These are phyloP conservation scores for Cyphellophora europaea DNA, from an alignment of 2,329 filamentous ascomycete species.

Conservation along the genomic window DNA sequence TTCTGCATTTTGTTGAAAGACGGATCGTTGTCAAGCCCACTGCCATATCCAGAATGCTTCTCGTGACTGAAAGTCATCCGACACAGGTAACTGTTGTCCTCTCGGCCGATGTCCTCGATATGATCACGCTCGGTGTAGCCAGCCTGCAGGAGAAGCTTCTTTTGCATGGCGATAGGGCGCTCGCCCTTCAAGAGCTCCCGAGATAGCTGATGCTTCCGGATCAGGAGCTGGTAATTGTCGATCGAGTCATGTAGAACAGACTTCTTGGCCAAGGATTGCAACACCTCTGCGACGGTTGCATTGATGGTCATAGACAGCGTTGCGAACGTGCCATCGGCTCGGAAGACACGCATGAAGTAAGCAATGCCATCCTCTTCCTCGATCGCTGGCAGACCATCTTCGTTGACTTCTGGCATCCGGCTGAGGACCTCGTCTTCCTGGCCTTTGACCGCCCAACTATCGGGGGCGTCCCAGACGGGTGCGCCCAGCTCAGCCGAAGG, in stretches of 20 bases:
- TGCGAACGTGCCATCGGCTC: slow-evolving; percentile 86
- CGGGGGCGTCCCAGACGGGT: slow-evolving; percentile 81
- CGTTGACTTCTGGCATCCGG: slow-evolving; percentile 40
- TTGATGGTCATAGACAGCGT: slow-evolving; percentile 79
- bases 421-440: slow-evolving; percentile 30
- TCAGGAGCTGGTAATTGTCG: slow-evolving; percentile 90
- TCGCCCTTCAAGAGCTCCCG: slow-evolving; percentile 71
- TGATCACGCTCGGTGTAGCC: slow-evolving; percentile 81
- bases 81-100: slow-evolving; percentile 95
- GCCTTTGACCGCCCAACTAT: slow-evolving; percentile 89
- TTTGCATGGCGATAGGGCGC: slow-evolving; percentile 82
- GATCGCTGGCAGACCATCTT: slow-evolving; percentile 55
- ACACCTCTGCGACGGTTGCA: slow-evolving; percentile 75
- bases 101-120: slow-evolving; percentile 85
- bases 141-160: slow-evolving; percentile 78
- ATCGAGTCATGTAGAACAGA: slow-evolving; percentile 83
- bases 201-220: slow-evolving; percentile 85
- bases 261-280: slow-evolving; percentile 87
- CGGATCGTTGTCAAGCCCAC: slow-evolving; percentile 64
- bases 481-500: slow-evolving; percentile 28
- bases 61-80: slow-evolving; percentile 91
- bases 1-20: slow-evolving; percentile 77
- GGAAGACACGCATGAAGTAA: slow-evolving; percentile 93
- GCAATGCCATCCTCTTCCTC: slow-evolving; percentile 65
- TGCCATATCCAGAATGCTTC: slow-evolving; percentile 71